phyloP scores from a whole-genome alignment of 179 eudicot species.

The Amaranthus tricolor region DNA sequence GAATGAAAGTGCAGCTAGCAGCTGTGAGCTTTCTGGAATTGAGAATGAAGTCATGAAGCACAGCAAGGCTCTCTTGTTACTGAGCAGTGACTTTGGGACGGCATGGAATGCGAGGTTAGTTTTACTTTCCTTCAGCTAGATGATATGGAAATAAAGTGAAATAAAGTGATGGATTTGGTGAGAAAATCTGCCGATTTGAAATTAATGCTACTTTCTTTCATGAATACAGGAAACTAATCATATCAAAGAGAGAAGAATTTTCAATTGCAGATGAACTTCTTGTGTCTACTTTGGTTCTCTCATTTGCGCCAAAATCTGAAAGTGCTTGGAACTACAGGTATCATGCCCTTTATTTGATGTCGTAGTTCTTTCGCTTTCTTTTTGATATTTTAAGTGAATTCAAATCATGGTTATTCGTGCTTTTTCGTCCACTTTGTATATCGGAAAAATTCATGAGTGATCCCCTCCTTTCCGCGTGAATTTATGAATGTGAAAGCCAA shows the following conservation, averaged over 20 bases:
- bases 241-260: constrained; percentile 42
- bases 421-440: not conserved
- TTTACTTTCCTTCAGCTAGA: constrained; percentile 16
- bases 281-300: constrained; percentile 62
- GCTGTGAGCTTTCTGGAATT: constrained; percentile 23
- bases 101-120: constrained; percentile 87
- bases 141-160: not conserved
- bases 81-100: constrained; percentile 86
- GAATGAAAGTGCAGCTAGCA: constrained; percentile 23
- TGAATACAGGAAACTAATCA: constrained; percentile 59
- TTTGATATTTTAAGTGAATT: not conserved
- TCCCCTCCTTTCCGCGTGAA: not conserved
- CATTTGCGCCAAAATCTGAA: constrained; percentile 89
- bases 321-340: constrained; percentile 91
- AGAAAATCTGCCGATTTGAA: not conserved
- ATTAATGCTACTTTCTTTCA: not conserved
- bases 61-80: constrained; percentile 69
- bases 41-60: constrained; percentile 72
- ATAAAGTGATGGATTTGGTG: not conserved
- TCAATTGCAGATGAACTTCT: constrained; percentile 53
- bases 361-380: not conserved
- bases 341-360: not conserved
- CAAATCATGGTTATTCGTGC: not conserved
- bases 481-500: not conserved
- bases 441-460: not conserved